Evolutionary conservation across 139 green algal genomes (phyloP), one percentile per base, ranked within the genome.

Genomic region (Micractinium sp.): DNA sequence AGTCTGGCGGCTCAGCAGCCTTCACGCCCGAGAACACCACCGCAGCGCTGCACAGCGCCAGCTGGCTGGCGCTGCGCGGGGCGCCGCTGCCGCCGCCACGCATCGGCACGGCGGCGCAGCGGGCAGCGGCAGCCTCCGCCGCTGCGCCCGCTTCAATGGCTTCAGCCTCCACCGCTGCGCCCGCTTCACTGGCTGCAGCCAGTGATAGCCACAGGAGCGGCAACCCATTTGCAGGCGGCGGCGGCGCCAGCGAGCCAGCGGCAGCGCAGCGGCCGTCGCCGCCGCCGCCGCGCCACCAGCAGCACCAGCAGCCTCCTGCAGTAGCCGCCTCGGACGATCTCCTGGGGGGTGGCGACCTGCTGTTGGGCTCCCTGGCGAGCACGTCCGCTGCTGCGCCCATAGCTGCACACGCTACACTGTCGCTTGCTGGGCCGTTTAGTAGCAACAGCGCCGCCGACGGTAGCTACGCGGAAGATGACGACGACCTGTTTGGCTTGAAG

Each of bases 401-500:
- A 12, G 13, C 41, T 31, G 53, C 74, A 25, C n/a, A n/a, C n/a
- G n/a, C n/a, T n/a, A n/a, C n/a, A n/a, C n/a, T 80, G 74, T 41
- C 74, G 22, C 74, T 80, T 47, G 78, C 19, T 63, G 78, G 78
- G 71, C 31, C 36, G 36, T 36, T 60, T 2, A 66, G 77, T 38
- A 35, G 77, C 77, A 61, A 25, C 77, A 56, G n/a, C 23, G 19
- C 83, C n/a, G 33, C 5, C 36, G 22, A 20, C 67, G 63, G 56
- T 15, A 20, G 81, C 63, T 71, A 27, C 14, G 63, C 38, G 31
- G 82, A 91, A 18, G 74, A 87, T 0, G 87, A 90, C 35, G 88
- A 91, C 38, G 88, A 91, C 75, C 27, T 91, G 36, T 88, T 91
- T 74, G 88, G 88, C 3, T 47, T 91, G 12, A 41, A 25, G 16